A percentile compares a stretch with the other conserved stretches of the same genome.
Evolutionary conservation across 306 rosid species (phyloP).

Genomic region (Cucumis cinereus): DNA sequence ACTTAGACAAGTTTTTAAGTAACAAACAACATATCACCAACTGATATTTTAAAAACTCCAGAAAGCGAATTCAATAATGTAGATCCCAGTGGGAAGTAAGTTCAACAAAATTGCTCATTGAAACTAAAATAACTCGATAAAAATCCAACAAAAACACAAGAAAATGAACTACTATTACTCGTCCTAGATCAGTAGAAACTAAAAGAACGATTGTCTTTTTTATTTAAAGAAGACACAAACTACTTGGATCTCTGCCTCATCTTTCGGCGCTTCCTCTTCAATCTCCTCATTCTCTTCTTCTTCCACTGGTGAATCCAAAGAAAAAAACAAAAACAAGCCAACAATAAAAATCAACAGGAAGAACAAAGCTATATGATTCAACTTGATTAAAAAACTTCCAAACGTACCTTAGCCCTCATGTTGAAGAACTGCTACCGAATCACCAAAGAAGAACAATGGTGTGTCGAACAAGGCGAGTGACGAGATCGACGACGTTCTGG

Average conservation of each 20-base stretch:
- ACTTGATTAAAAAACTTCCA: no score
- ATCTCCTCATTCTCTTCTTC: conserved; percentile 14
- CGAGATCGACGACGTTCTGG: background rate
- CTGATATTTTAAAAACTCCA: background rate
- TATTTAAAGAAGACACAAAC: background rate
- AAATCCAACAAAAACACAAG: conserved; percentile 2
- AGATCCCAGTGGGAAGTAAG: background rate
- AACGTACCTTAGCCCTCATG: conserved; percentile 8
- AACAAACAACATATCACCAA: background rate
- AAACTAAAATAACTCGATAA: background rate
- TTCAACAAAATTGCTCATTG: background rate
- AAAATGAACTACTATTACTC: background rate
- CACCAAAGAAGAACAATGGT: background rate
- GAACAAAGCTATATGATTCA: background rate
- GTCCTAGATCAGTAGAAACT: conserved; percentile 1
- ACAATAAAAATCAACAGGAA: background rate
- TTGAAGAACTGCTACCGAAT: background rate
- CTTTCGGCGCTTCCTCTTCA: conserved; percentile 15
- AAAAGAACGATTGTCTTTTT: background rate
- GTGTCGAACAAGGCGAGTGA: no score
- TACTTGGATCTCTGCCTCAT: conserved; percentile 14
- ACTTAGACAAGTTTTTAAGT: no score
- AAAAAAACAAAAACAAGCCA: background rate
- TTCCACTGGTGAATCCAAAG: background rate
- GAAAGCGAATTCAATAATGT: background rate